Percentiles rank a stretch among this genome's conserved stretches.
These are phyloP conservation scores for Pestalotiopsis sp. DNA, from an alignment of 2,329 filamentous ascomycete genomes.

Conservation along the genomic window DNA sequence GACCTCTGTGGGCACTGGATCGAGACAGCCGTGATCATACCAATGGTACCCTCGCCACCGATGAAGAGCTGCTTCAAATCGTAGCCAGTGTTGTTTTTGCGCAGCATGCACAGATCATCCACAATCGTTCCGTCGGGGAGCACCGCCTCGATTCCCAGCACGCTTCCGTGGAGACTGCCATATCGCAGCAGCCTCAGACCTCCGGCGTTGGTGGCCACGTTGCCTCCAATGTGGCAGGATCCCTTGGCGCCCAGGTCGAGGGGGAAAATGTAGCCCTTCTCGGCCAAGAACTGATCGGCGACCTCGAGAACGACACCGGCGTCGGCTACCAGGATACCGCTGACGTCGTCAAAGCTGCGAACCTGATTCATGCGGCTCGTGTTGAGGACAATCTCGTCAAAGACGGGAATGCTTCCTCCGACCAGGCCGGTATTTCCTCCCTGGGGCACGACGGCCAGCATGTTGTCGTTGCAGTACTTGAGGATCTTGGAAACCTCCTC, in stretches of 20 bases:
- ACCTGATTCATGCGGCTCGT: constrained; percentile 90
- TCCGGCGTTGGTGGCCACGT: constrained; percentile 93
- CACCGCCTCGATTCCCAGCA: constrained; percentile 91
- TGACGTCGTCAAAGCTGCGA: constrained; percentile 89
- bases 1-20: constrained; percentile 88
- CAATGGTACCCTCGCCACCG: constrained; percentile 91
- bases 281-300: constrained; percentile 82
- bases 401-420: constrained; percentile 93
- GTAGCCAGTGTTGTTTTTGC: constrained; percentile 99
- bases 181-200: constrained; percentile 89
- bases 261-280: constrained; percentile 87
- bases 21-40: constrained; percentile 88
- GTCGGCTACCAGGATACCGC: constrained; percentile 86
- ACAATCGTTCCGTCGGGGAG: constrained; percentile 91
- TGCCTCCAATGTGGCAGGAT: constrained; percentile 94
- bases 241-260: constrained; percentile 98
- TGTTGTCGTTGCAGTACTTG: constrained; percentile 92
- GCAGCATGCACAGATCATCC: constrained; percentile 82
- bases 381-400: constrained; percentile 96
- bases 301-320: constrained; percentile 90
- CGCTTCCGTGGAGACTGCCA: constrained; percentile 90
- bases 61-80: constrained; percentile 81
- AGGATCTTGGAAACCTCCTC: constrained; percentile 90
- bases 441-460: constrained; percentile 92
- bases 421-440: constrained; percentile 97